A percentile compares a stretch with the other conserved stretches of the same genome.
Conservation (phyloP, 2,329 filamentous ascomycete genomes). For the Colletotrichum filicis region DNA sequence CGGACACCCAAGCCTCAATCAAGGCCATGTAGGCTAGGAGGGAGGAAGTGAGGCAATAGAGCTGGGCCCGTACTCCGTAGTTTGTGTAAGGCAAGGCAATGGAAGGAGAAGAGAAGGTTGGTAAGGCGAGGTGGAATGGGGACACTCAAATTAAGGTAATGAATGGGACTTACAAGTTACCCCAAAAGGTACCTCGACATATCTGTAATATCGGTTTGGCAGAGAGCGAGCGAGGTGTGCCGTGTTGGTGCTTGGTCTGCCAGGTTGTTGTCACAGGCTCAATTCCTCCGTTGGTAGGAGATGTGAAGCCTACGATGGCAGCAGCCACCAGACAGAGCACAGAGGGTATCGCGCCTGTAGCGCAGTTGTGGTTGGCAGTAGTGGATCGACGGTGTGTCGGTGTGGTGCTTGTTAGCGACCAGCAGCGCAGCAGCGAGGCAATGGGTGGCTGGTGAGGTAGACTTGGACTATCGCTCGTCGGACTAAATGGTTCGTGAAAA, state of each 20-base stretch:
- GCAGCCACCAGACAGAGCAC: slow-evolving; percentile 15
- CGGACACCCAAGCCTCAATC: neutral
- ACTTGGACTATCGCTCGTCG: too few relatives aligned
- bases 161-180: too few relatives aligned
- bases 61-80: neutral
- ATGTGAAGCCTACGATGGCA: slow-evolving; percentile 16
- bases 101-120: slow-evolving; percentile 17
- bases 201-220: neutral
- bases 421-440: neutral
- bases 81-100: neutral
- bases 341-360: slow-evolving; percentile 3
- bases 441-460: neutral
- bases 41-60: neutral
- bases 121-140: neutral
- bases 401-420: neutral
- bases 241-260: neutral
- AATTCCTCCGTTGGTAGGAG: slow-evolving; percentile 1
- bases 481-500: neutral
- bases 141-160: neutral
- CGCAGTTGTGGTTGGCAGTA: slow-evolving; percentile 22
- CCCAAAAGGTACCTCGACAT: neutral
- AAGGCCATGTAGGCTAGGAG: neutral
- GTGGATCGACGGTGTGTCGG: slow-evolving; percentile 2
- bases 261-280: neutral
- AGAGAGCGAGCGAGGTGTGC: neutral